Evolutionary conservation across 257 asterid species (phyloP).

Genomic region (Gentiana dahurica): DNA sequence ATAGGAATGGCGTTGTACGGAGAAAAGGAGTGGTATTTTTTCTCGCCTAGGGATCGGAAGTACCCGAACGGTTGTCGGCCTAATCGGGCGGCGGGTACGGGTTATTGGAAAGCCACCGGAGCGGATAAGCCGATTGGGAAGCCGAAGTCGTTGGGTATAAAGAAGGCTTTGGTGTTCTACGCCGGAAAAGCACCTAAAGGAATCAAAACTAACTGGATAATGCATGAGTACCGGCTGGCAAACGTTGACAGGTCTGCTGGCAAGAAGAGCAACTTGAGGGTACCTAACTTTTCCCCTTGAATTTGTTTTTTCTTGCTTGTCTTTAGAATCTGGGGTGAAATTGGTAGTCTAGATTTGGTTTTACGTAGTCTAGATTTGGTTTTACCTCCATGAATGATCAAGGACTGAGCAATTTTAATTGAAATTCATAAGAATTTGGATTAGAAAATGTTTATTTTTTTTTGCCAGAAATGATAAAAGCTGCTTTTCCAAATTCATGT

Average conservation of each 20-base stretch:
- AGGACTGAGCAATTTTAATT: no score
- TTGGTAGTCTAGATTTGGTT: neutral
- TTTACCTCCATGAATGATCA: no score
- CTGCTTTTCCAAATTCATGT: no score
- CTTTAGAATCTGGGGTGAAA: neutral
- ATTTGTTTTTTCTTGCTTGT: neutral
- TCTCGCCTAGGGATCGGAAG: slow-evolving; percentile 62
- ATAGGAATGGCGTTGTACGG: slow-evolving; percentile 51
- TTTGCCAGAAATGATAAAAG: no score
- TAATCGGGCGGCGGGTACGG: slow-evolving; percentile 50
- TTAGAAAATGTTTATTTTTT: no score
- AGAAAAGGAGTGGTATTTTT: slow-evolving; percentile 66
- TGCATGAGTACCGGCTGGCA: slow-evolving; percentile 68
- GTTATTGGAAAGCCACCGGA: slow-evolving; percentile 76
- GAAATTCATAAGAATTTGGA: no score
- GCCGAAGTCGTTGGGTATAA: slow-evolving; percentile 45
- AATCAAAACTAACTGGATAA: slow-evolving; percentile 61
- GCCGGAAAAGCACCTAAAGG: slow-evolving; percentile 67
- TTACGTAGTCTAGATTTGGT: no score
- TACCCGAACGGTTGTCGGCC: slow-evolving; percentile 75
- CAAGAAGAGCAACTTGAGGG: slow-evolving; percentile 45
- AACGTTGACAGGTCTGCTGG: slow-evolving; percentile 60
- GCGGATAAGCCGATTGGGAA: slow-evolving; percentile 72
- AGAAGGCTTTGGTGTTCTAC: slow-evolving; percentile 62
- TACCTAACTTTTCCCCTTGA: slow-evolving; percentile 5